These are phyloP conservation scores for Colletotrichum costaricense DNA, from an alignment of 2,329 filamentous ascomycete genomes.

Conservation along the genomic window DNA sequence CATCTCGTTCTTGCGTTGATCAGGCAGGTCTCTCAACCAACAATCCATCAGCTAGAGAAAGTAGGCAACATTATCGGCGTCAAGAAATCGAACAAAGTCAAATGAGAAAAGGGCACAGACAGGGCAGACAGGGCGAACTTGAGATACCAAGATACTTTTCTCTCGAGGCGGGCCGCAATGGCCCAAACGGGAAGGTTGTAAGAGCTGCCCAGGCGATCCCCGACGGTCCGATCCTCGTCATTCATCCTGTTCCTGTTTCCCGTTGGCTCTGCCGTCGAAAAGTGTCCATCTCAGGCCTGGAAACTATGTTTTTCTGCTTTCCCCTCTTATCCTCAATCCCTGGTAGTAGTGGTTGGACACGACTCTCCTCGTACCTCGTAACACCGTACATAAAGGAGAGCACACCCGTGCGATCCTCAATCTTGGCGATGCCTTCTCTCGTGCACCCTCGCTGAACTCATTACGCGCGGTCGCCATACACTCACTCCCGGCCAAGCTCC, in stretches of 20 bases:
- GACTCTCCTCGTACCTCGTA: not conserved
- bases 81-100: not conserved
- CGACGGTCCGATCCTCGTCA: conserved; percentile 19
- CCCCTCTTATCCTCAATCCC: not conserved
- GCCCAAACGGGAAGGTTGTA: conserved; percentile 31
- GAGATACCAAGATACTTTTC: not conserved
- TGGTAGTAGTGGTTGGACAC: not conserved
- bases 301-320: not conserved
- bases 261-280: not conserved
- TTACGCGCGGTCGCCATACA: not conserved
- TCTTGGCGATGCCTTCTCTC: not conserved
- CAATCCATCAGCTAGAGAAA: not conserved
- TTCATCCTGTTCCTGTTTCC: not conserved
- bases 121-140: not conserved
- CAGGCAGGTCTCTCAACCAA: conserved; percentile 20
- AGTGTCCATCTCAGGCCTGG: not conserved
- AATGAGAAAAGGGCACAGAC: not conserved
- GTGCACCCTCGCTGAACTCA: conserved; percentile 8
- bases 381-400: not conserved
- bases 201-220: not conserved
- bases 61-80: not conserved
- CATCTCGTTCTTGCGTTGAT: conserved; percentile 16
- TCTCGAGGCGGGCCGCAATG: conserved; percentile 14
- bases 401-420: not conserved
- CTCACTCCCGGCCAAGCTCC: not conserved